Base-by-base conservation (phyloP, 169 alveolate genomes). In the Sarcocystis neurona region DNA sequence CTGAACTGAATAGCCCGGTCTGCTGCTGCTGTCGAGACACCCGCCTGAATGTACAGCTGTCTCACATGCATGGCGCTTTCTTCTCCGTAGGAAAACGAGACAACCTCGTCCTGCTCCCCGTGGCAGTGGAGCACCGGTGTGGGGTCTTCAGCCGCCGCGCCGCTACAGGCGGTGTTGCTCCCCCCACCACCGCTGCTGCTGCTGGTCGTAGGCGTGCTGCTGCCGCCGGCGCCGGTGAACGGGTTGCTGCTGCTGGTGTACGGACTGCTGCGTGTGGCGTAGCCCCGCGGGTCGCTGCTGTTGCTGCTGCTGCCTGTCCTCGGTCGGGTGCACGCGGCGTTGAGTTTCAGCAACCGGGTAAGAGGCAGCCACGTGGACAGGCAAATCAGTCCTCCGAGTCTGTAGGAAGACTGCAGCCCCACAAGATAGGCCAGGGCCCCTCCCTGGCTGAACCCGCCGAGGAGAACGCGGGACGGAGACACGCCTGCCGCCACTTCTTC, bases 401-500 rank as follows among this genome's bases (percentile, higher is more conserved):
- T 80, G 79, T 70, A 47, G 53, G 74, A 60, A 53, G 87, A 68
- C 6, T 79, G 56, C 37, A 89, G 86, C 63, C 87, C 86, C 1
- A 68, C 80, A 0, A 89, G 37, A 34, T 89, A 89, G 20, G 92
- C 89, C 58, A 89, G 34, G 12, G 92, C 92, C 0, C 89, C 92
- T 18, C 92, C 92, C 44, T 89, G 92, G 75, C 92, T 89, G 80
- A 89, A 89, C 37, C 92, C 92, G 41, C 89, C 92, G 15, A 89
- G 70, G 20, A 89, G 50, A n/a, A 89, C 82, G n/a, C 89, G 77
- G 18, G 82, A 48, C 30, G 92, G 92, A 43, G 75, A 32, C 30
- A 89, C 58, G 44, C 80, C 85, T 6, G 82, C 56, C 43, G 56
- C 63, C 70, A 89, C 44, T 37, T 89, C 90, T 20, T 56, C 23